Evolutionary conservation across 495 filamentous ascomycete species (phyloP), one percentile per base, ranked within the genome.

Genomic region (Penicillium alfredii): DNA sequence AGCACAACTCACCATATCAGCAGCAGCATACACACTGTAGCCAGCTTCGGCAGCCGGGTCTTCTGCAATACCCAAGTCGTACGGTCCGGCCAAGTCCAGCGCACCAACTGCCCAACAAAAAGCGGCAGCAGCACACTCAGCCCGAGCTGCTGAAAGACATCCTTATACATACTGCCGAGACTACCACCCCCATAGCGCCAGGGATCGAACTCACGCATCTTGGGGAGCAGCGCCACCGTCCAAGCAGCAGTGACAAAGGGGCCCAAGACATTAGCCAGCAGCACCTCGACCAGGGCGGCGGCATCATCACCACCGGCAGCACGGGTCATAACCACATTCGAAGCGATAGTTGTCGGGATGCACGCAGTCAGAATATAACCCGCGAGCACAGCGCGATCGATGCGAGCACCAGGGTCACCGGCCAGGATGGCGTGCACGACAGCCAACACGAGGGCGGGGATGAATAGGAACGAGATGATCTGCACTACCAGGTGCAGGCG

Each of bases 271-370:
- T 75, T 77, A n/a, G 71, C 73, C 29, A 77, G 51, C 30, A 77
- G 46, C 1, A 77, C 73, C 47, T 74, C 71, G 13, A 73, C 71
- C 15, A 74, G 49, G 15, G 73, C 71, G 3, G 72, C 72, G 8
- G 72, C 71, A 47, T 77, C 73, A 38, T 75, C 73, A 4, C 73
- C 71, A 4, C 73, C 71, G 4, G 72, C 66, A 10, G 69, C 60
- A 15, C 69, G 57, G 20, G 72, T 75, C 72, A 75, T 77, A 4
- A 77, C 71, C 21, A 77, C 71, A 52, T 77, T 77, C 38, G 71
- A 75, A 4, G 73, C 73, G 35, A 77, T 71, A 4, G 72, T 77
- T 5, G 73, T 77, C 7, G 71, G 73, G n/a, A 74, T 73, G 46
- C 71, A 75, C n/a, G 68, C 60, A 8, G 69, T 64, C 16, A 73